Evolutionary conservation across 73 alveolate species (phyloP).

Genomic region (Stentor roeselii): DNA sequence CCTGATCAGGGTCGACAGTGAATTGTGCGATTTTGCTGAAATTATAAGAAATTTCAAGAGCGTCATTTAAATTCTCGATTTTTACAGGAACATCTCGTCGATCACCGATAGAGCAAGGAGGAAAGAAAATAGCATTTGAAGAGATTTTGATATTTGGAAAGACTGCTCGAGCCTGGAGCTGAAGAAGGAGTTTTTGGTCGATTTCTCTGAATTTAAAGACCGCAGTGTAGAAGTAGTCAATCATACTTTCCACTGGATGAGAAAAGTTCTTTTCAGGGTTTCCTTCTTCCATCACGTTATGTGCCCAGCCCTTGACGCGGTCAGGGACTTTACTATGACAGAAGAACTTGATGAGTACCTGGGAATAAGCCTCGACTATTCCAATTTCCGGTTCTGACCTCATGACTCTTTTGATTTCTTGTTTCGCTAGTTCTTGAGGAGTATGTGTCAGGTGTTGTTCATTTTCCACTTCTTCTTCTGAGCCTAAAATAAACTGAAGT

Average conservation of each 20-base stretch:
- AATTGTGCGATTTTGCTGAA: conserved; percentile 90
- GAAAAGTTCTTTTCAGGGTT: conserved; percentile 57
- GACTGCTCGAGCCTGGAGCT: conserved; percentile 93
- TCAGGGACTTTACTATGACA: conserved; percentile 69
- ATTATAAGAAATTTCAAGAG: conserved; percentile 83
- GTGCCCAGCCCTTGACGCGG: conserved; percentile 45
- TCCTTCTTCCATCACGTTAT: conserved; percentile 24
- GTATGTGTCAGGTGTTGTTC: conserved; percentile 73
- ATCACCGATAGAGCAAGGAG: conserved; percentile 89
- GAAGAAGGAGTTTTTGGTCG: conserved; percentile 75
- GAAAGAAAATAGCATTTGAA: conserved; percentile 73
- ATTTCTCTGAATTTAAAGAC: conserved; percentile 69
- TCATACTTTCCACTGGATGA: conserved; percentile 41
- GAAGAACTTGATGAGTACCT: conserved; percentile 78
- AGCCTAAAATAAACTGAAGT: conserved; percentile 82
- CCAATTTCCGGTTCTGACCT: conserved; percentile 94
- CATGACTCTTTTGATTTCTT: conserved; percentile 90
- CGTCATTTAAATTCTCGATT: conserved; percentile 89
- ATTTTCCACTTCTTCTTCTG: conserved; percentile 80
- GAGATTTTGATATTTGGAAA: conserved; percentile 90
- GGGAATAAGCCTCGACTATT: conserved; percentile 84
- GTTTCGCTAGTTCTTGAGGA: conserved; percentile 92
- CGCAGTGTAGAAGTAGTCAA: conserved; percentile 69
- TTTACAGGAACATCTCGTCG: conserved; percentile 83
- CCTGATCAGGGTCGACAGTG: conserved; percentile 83